These are phyloP conservation scores for Pseudogymnoascus sp. DNA, from an alignment of 2,329 filamentous ascomycete genomes.

Conservation along the genomic window DNA sequence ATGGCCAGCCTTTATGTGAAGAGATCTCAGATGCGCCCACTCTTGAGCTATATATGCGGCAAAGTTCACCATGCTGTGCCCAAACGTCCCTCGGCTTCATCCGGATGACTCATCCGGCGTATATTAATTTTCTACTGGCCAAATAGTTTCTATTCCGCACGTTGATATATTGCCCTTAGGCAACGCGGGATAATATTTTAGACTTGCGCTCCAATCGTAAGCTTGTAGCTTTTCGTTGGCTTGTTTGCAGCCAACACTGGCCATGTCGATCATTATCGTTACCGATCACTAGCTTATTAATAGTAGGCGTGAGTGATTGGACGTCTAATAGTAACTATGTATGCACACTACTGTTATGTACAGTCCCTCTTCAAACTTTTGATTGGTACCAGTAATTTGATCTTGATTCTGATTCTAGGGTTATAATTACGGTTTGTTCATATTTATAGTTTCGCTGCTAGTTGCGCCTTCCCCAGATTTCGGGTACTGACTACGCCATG, in stretches of 20 bases:
- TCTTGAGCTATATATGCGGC: neutral
- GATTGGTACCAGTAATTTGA: neutral
- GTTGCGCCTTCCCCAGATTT: neutral
- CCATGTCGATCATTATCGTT: neutral
- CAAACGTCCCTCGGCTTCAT: neutral
- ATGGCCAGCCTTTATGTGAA: neutral
- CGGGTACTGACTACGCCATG: neutral
- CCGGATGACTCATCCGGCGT: neutral
- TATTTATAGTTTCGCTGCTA: neutral
- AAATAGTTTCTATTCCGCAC: neutral
- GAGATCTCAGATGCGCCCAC: neutral
- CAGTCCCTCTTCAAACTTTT: neutral
- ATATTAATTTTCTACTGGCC: neutral
- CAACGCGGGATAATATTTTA: neutral
- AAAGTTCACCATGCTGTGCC: neutral
- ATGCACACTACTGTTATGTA: neutral
- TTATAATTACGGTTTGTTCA: too few relatives aligned
- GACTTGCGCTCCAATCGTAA: neutral
- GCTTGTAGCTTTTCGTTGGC: neutral
- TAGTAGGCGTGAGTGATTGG: neutral
- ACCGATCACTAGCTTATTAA: neutral
- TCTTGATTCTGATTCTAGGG: neutral
- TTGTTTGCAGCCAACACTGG: neutral
- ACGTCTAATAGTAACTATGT: neutral
- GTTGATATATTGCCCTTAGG: neutral